Conservation (phyloP, 2,329 filamentous ascomycete genomes). For the Fusarium sp. region DNA sequence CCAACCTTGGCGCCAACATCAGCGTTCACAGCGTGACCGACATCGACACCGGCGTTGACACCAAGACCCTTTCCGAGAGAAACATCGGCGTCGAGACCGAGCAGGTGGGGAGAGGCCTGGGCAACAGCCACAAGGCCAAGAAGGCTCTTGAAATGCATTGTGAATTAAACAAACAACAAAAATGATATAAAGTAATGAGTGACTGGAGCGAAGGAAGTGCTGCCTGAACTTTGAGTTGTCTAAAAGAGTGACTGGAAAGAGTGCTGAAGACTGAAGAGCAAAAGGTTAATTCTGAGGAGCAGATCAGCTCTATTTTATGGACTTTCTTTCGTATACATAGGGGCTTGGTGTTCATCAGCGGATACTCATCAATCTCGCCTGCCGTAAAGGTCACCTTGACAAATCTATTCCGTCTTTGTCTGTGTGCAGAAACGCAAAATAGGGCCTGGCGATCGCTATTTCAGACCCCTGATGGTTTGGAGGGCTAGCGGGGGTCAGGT, state of each 20-base stretch:
- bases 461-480: conserved; percentile 1
- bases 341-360: neutral
- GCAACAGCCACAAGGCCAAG: conserved; percentile 36
- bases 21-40: neutral
- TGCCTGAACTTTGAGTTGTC: conserved; percentile 11
- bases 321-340: neutral
- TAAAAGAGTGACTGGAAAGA: conserved; percentile 37
- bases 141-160: conserved; percentile 32
- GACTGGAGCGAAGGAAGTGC: conserved; percentile 34
- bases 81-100: conserved; percentile 5
- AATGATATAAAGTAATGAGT: conserved; percentile 30
- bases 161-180: conserved; percentile 14
- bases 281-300: no score
- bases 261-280: conserved; percentile 16
- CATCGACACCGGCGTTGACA: neutral
- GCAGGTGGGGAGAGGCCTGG: conserved; percentile 35
- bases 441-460: conserved; percentile 33
- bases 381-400: conserved; percentile 1
- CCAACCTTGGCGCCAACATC: neutral
- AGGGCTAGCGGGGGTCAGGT: conserved; percentile 12
- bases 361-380: conserved; percentile 8
- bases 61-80: neutral
- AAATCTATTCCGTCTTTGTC: neutral
- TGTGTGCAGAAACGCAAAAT: neutral
- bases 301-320: conserved; percentile 8